Conservation (phyloP, 2,329 filamentous ascomycete species). For the Phialophora chinensis region DNA sequence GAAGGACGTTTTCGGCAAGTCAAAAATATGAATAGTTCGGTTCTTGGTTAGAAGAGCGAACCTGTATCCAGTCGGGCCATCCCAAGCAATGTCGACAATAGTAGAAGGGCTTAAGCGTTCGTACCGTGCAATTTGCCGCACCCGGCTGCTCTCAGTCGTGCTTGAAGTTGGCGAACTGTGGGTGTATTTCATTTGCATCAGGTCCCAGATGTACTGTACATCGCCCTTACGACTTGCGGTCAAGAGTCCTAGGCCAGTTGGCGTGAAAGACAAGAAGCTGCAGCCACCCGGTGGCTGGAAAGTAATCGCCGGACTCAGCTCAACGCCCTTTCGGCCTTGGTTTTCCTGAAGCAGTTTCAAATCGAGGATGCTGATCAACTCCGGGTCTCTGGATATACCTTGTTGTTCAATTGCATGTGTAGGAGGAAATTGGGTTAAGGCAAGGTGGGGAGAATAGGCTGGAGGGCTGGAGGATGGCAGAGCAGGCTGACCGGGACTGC, state of each 20-base stretch:
- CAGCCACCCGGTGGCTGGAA: conserved; percentile 57
- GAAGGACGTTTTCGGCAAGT: conserved; percentile 81
- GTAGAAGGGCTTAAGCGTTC: conserved; percentile 89
- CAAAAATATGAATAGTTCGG: conserved; percentile 92
- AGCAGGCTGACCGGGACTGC: conserved; percentile 37
- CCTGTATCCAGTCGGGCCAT: conserved; percentile 77
- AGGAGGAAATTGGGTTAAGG: conserved; percentile 51
- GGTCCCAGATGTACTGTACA: conserved; percentile 58
- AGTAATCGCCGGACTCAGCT: conserved; percentile 48
- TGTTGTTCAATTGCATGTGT: conserved; percentile 52
- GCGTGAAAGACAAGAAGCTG: conserved; percentile 57
- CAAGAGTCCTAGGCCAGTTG: conserved; percentile 54
- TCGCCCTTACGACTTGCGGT: conserved; percentile 57
- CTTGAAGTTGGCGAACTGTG: conserved; percentile 43
- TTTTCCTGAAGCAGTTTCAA: conserved; percentile 51
- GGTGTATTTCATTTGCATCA: conserved; percentile 55
- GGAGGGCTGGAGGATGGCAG: conserved; percentile 43
- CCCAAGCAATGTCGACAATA: conserved; percentile 90
- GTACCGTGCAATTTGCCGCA: conserved; percentile 86
- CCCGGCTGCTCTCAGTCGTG: conserved; percentile 46
- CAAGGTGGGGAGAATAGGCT: conserved; percentile 41
- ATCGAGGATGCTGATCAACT: conserved; percentile 55
- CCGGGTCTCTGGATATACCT: conserved; percentile 48
- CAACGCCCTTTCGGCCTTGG: conserved; percentile 42
- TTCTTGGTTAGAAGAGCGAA: conserved; percentile 90